These are phyloP conservation scores for Petunia secreta DNA, from an alignment of 257 asterid species.

Conservation along the genomic window DNA sequence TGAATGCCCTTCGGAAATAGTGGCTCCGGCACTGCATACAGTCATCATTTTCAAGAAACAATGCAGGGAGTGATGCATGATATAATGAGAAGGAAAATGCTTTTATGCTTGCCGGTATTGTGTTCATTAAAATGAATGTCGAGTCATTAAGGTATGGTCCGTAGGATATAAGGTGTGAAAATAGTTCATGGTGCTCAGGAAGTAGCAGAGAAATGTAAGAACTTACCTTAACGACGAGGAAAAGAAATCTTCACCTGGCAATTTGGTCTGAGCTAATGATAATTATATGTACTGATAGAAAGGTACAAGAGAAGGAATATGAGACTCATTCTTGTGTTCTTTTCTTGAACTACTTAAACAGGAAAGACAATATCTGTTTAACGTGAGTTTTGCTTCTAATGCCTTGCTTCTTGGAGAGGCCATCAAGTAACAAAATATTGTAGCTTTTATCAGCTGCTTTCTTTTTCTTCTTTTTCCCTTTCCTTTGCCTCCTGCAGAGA, in stretches of 20 bases:
- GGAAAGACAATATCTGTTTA: not conserved
- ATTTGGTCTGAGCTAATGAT: constrained; percentile 1
- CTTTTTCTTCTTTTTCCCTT: not conserved
- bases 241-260: not conserved
- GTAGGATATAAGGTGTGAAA: not conserved
- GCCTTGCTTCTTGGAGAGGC: constrained; percentile 18
- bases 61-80: too few species aligned
- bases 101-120: not conserved
- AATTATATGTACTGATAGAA: not conserved
- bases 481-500: constrained; percentile 5
- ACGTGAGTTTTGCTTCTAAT: constrained; percentile 15
- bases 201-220: not conserved
- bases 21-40: too few species aligned
- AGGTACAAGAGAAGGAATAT: not conserved
- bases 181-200: not conserved
- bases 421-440: constrained; percentile 5
- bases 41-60: too few species aligned
- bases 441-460: not conserved
- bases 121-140: not conserved
- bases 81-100: too few species aligned
- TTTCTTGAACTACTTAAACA: constrained; percentile 28
- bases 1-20: too few species aligned
- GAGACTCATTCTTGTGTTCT: constrained; percentile 12
- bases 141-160: too few species aligned
- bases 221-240: constrained; percentile 16